phyloP scores from a whole-genome alignment of 208 protist genomes.

The Leishmania lainsoni region DNA sequence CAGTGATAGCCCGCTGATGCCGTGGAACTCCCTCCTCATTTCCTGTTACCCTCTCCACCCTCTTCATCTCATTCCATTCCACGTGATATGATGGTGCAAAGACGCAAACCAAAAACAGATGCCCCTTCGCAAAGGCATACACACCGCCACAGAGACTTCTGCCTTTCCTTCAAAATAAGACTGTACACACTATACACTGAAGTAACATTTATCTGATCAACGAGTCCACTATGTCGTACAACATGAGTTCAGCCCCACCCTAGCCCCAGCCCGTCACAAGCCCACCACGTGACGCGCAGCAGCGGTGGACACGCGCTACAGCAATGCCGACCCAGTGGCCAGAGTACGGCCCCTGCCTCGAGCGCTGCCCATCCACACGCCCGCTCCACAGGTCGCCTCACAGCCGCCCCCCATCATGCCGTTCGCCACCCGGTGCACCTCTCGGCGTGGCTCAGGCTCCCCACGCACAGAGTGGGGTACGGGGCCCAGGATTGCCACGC shows the following conservation, averaged over 20 bases:
- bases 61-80: neutral
- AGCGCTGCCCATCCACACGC: neutral
- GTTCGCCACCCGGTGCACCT: neutral
- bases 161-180: neutral
- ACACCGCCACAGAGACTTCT: neutral
- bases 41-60: neutral
- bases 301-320: neutral
- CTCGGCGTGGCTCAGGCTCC: neutral
- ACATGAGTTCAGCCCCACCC: neutral
- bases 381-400: neutral
- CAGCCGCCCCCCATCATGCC: neutral
- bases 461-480: neutral
- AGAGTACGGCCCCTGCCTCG: neutral
- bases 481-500: neutral
- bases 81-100: neutral
- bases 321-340: neutral
- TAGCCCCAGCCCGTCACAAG: neutral
- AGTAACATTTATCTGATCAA: neutral
- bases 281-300: neutral
- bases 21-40: neutral
- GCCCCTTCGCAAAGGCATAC: neutral
- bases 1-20: neutral
- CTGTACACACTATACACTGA: conserved; percentile 20
- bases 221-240: neutral
- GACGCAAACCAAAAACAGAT: neutral